phyloP scores from a whole-genome alignment of 2,329 filamentous ascomycete genomes.

The Pseudocercospora macadamiae region DNA sequence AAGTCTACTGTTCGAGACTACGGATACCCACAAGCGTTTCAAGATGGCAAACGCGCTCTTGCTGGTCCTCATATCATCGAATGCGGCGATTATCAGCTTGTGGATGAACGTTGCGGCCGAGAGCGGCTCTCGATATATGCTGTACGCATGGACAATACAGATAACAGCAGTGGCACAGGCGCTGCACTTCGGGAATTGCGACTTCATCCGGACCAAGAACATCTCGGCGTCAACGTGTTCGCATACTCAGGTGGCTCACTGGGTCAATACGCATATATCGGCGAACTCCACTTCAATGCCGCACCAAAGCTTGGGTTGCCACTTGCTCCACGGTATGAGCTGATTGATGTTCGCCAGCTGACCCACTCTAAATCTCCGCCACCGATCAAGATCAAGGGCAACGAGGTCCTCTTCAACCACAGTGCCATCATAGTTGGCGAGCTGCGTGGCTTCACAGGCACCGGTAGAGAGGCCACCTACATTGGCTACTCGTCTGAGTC shows the following conservation, averaged over 20 bases:
- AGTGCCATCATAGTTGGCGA: conserved; percentile 47
- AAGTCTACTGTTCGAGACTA: conserved; percentile 33
- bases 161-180: conserved; percentile 39
- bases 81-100: conserved; percentile 40
- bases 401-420: conserved; percentile 36
- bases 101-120: conserved; percentile 43
- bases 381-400: conserved; percentile 32
- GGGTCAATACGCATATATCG: conserved; percentile 40
- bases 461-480: conserved; percentile 47
- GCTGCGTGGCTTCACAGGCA: conserved; percentile 50
- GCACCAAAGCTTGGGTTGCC: conserved; percentile 37
- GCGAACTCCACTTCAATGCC: conserved; percentile 47
- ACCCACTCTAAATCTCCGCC: conserved; percentile 28
- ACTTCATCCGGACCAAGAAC: conserved; percentile 50
- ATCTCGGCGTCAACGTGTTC: conserved; percentile 50
- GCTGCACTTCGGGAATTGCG: conserved; percentile 48
- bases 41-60: conserved; percentile 43
- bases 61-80: conserved; percentile 40
- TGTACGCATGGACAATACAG: conserved; percentile 42
- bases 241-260: conserved; percentile 29
- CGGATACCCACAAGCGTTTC: conserved; percentile 49
- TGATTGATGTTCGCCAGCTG: conserved; percentile 45
- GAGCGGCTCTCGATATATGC: conserved; percentile 46
- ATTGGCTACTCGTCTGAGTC: conserved; percentile 47
- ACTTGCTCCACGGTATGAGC: conserved; percentile 42